Percentiles rank a stretch among this genome's conserved stretches.
These are phyloP conservation scores for Gamsiella multidivaricata DNA, from an alignment of 192 early-diverging fungal species.

Conservation along the genomic window DNA sequence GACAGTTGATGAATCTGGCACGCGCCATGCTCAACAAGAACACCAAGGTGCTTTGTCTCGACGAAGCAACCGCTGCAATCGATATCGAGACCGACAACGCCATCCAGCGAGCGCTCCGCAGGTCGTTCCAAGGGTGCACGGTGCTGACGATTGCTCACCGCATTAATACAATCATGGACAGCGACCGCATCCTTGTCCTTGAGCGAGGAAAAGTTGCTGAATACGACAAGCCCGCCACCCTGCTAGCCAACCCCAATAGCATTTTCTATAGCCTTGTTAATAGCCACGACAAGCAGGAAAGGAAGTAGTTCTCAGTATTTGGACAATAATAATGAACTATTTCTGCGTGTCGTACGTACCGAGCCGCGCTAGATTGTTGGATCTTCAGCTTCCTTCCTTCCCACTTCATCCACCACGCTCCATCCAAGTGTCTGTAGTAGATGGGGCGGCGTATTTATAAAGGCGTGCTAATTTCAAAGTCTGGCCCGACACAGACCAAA, in stretches of 20 bases:
- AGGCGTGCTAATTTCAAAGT: too few species aligned
- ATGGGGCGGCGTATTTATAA: too few species aligned
- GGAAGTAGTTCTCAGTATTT: too few species aligned
- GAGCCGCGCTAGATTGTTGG: too few species aligned
- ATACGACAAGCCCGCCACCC: constrained; percentile 56
- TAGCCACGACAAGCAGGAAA: constrained; percentile 6
- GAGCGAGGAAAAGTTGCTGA: constrained; percentile 78
- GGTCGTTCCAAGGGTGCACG: constrained; percentile 19
- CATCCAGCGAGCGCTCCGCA: constrained; percentile 55
- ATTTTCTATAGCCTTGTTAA: not conserved
- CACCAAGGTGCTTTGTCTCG: constrained; percentile 67
- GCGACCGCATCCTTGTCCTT: constrained; percentile 79
- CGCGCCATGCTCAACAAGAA: constrained; percentile 63
- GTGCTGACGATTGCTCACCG: constrained; percentile 78
- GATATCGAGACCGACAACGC: constrained; percentile 65
- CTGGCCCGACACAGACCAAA: too few species aligned
- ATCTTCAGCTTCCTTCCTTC: too few species aligned
- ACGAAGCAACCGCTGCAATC: constrained; percentile 77
- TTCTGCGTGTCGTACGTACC: too few species aligned
- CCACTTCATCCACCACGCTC: too few species aligned
- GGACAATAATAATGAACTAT: too few species aligned
- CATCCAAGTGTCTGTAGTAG: too few species aligned
- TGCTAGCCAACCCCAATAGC: not conserved
- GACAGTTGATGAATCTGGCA: constrained; percentile 73
- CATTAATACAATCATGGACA: constrained; percentile 71